Conservation (phyloP, 1,139 yeast genomes). For the Yamadazyma oceani region DNA sequence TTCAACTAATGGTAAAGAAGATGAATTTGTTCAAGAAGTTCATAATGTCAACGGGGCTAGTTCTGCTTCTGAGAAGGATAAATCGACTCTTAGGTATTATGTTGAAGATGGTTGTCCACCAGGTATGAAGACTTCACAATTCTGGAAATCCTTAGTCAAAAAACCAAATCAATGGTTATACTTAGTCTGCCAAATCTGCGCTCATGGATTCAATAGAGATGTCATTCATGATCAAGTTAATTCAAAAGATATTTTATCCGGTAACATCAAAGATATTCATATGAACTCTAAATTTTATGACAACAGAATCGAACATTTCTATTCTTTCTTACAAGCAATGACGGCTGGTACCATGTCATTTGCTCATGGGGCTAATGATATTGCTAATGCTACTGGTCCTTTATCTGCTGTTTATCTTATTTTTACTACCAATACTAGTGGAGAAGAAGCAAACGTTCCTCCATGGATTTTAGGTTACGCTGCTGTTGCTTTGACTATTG, state of each 20-base stretch:
- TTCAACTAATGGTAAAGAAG: constrained; percentile 15
- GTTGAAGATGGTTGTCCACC: constrained; percentile 15
- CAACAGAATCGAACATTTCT: constrained; percentile 68
- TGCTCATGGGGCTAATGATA: constrained; percentile 83
- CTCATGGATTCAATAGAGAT: constrained; percentile 68
- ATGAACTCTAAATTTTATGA: constrained; percentile 63
- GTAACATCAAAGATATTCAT: constrained; percentile 53
- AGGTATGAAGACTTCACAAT: constrained; percentile 34
- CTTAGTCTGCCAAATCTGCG: constrained; percentile 46
- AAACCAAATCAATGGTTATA: constrained; percentile 56
- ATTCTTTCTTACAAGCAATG: constrained; percentile 67
- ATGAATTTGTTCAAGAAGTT: constrained; percentile 10
- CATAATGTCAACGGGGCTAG: constrained; percentile 3
- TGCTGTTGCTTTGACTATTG: constrained; percentile 66
- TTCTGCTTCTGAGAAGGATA: constrained; percentile 4
- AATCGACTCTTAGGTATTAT: constrained; percentile 9
- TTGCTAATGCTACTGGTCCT: constrained; percentile 79
- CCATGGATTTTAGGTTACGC: constrained; percentile 71
- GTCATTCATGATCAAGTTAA: constrained; percentile 52
- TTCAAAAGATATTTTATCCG: constrained; percentile 32
- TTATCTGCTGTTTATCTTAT: constrained; percentile 63
- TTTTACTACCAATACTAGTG: constrained; percentile 55
- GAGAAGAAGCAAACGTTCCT: constrained; percentile 59
- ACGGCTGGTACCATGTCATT: constrained; percentile 82
- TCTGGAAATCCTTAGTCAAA: constrained; percentile 44